Evolutionary conservation across 495 filamentous ascomycete genomes (phyloP).

Genomic region (Penicillium crystallinum): DNA sequence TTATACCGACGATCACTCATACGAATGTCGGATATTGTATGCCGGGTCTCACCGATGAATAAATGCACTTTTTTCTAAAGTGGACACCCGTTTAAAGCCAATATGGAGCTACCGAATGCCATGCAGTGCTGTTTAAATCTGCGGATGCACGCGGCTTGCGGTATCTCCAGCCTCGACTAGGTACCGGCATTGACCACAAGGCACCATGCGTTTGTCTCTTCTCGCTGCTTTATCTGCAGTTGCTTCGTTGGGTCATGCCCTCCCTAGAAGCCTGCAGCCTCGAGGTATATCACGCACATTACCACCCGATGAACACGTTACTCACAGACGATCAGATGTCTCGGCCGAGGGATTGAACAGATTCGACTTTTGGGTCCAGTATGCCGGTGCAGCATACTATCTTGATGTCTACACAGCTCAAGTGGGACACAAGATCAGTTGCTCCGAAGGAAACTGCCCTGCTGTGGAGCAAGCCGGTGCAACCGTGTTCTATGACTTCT

Average conservation of each 20-base stretch:
- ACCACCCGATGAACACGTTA: background rate
- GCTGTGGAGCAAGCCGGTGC: conserved; percentile 48
- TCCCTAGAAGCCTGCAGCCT: conserved; percentile 10
- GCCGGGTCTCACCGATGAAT: background rate
- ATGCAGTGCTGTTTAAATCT: background rate
- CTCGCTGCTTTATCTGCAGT: conserved; percentile 10
- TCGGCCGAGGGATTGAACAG: conserved; percentile 36
- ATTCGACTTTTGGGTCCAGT: conserved; percentile 62
- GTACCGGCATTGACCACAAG: background rate
- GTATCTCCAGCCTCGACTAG: background rate
- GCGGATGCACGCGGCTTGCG: background rate
- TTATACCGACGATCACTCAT: background rate
- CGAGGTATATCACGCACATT: conserved; percentile 13
- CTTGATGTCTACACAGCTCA: conserved; percentile 39
- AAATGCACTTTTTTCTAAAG: background rate
- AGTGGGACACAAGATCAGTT: conserved; percentile 47
- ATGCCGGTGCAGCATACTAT: conserved; percentile 62
- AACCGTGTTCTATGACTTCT: conserved; percentile 51
- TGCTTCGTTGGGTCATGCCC: conserved; percentile 9
- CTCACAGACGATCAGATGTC: conserved; percentile 18
- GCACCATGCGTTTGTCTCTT: conserved; percentile 6
- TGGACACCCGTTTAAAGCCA: background rate
- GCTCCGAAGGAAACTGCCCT: conserved; percentile 51
- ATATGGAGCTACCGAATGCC: background rate
- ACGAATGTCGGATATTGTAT: background rate